Evolutionary conservation across 179 eudicot species (phyloP).

Genomic region (Beta corolliflora): DNA sequence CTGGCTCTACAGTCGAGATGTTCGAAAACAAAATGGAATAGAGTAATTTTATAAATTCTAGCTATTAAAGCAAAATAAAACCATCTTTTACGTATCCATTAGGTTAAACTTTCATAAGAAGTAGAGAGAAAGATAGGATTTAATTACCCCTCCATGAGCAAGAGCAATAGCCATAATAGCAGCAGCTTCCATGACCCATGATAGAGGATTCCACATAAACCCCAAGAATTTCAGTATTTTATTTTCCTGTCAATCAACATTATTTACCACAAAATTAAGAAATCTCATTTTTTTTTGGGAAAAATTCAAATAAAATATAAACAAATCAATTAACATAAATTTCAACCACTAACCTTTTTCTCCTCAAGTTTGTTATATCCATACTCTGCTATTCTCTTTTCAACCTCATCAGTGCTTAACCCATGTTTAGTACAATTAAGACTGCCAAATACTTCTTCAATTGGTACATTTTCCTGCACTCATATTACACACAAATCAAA

Average conservation of each 20-base stretch:
- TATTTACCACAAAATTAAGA: not conserved
- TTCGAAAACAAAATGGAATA: too few species aligned
- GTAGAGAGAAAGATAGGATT: not conserved
- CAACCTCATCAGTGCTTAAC: conserved; percentile 33
- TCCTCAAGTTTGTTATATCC: conserved; percentile 53
- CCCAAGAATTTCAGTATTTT: conserved; percentile 44
- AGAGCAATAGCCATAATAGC: conserved; percentile 54
- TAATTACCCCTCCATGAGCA: conserved; percentile 52
- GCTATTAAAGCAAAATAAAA: not conserved
- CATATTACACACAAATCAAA: not conserved
- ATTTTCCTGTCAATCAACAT: conserved; percentile 34
- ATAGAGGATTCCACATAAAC: conserved; percentile 52
- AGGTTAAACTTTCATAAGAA: not conserved
- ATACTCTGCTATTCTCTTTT: conserved; percentile 33
- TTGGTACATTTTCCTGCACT: conserved; percentile 45
- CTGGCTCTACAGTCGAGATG: too few species aligned
- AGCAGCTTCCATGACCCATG: conserved; percentile 59
- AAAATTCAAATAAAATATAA: too few species aligned
- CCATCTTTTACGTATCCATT: not conserved
- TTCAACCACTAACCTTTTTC: conserved; percentile 37
- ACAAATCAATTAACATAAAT: too few species aligned
- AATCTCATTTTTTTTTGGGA: not conserved
- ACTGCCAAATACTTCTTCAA: conserved; percentile 44
- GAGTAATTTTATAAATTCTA: too few species aligned
- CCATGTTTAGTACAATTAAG: conserved; percentile 45